Conservation (phyloP, 805 yeast species). For the Hanseniaspora guilliermondii region DNA sequence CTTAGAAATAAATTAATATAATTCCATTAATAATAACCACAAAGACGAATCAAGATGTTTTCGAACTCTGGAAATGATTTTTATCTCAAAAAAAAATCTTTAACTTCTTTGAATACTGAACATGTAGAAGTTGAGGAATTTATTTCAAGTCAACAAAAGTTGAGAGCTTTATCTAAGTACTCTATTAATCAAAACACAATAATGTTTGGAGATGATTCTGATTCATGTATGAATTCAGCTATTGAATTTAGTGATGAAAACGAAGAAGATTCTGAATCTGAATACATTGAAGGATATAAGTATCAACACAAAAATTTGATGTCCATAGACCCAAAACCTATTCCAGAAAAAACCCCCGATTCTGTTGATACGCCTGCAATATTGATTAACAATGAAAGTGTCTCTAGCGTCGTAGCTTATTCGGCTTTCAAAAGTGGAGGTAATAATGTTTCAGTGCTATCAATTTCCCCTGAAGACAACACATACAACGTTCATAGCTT, state of each 20-base stretch:
- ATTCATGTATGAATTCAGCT: background rate
- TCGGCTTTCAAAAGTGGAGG: conserved; percentile 2
- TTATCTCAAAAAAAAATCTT: background rate
- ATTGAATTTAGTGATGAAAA: conserved; percentile 8
- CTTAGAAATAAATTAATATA: too few relatives aligned
- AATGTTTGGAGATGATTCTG: background rate
- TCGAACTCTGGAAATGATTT: background rate
- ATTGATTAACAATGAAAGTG: background rate
- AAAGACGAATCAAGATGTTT: background rate
- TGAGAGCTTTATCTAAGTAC: background rate
- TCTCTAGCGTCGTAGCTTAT: background rate
- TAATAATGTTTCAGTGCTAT: conserved; percentile 2
- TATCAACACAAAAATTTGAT: conserved; percentile 11
- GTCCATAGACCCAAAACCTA: conserved; percentile 1
- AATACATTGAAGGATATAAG: conserved; percentile 8
- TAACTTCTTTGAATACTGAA: background rate
- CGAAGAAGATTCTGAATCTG: background rate
- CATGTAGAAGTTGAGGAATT: background rate
- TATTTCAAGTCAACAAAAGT: background rate
- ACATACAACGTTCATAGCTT: background rate
- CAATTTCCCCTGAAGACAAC: conserved; percentile 9
- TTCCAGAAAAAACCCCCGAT: background rate
- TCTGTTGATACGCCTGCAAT: background rate
- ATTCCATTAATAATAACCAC: background rate
- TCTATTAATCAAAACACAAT: conserved; percentile 1